Evolutionary conservation across 495 filamentous ascomycete genomes (phyloP), one percentile per base, ranked within the genome.

Genomic region (Trypethelium eluteriae): DNA sequence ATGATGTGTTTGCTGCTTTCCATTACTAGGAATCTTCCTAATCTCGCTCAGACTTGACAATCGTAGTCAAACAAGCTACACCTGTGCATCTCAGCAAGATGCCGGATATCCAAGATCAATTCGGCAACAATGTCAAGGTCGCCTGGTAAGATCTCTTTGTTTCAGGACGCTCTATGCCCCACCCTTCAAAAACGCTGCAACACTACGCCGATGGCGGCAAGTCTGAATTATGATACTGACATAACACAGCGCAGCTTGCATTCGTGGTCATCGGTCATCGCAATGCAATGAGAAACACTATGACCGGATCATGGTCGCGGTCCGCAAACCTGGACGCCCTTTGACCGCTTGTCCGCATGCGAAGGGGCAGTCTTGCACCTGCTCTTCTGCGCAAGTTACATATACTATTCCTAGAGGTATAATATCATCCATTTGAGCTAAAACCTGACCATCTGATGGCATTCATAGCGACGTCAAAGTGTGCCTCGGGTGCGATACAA

Each of bases 251-350:
- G 41, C 39, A 11, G 39, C 41, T n/a, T 65, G 63, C 63, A 65
- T 65, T 9, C 63, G 47, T 18, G 63, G 63, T 34, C 63, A 65
- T 38, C 39, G 63, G 47, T 65, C 63, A 65, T 47, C 63, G 34
- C 39, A 65, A 18, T 65, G 63, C 36, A 53, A 49, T 53, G 53
- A 59, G 53, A 59, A 59, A 18, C 63, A 65, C 34, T 38, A 65
- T 46, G 63, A 65, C 47, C 63, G 63, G 35, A 49, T 65, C 47
- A 47, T 65, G 63, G 35, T 65, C 11, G 63, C 39, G 39, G 63
- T 65, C 35, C 63, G 47, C 4, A 65, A 56, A 56, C 63, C 63
- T 38, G 63, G 63, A 49, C 63, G 63, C 11, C 63, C 63, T 36
- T 56, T 65, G 63, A 49, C 35, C 35, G 47, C 35, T 32, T 65